Conservation (phyloP, 768 basidiomycete species). For the Lactarius evosmus region DNA sequence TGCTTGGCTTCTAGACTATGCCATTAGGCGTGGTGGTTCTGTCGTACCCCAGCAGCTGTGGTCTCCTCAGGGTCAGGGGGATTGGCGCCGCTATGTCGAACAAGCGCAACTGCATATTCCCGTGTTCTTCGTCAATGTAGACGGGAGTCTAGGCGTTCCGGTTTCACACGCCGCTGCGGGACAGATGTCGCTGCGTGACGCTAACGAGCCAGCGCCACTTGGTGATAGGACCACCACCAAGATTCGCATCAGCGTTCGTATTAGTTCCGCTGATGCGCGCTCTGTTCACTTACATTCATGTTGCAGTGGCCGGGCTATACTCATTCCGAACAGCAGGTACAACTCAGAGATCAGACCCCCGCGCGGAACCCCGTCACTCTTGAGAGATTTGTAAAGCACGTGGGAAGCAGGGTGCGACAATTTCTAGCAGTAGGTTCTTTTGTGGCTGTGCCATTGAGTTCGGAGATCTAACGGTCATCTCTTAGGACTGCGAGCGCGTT, state of each 20-base stretch:
- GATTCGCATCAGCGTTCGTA: slow-evolving; percentile 17
- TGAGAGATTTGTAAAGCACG: slow-evolving; percentile 16
- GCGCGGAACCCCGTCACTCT: not conserved
- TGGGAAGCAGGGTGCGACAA: slow-evolving; percentile 18
- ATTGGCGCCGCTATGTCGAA: slow-evolving; percentile 22
- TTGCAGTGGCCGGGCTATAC: slow-evolving; percentile 23
- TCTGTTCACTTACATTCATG: slow-evolving; percentile 1
- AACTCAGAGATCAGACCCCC: slow-evolving; percentile 7
- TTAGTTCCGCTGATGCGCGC: not conserved
- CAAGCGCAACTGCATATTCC: slow-evolving; percentile 17
- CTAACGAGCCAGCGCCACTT: slow-evolving; percentile 10
- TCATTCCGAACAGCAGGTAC: slow-evolving; percentile 13
- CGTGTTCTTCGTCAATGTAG: slow-evolving; percentile 13
- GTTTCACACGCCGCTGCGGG: slow-evolving; percentile 15
- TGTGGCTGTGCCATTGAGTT: not conserved
- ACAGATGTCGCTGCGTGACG: slow-evolving; percentile 7
- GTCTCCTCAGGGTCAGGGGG: slow-evolving; percentile 18
- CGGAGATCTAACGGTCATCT: not conserved
- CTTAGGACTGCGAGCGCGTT: slow-evolving; percentile 12
- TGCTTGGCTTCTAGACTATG: slow-evolving; percentile 19
- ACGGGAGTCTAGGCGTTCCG: slow-evolving; percentile 19
- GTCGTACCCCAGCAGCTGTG: slow-evolving; percentile 25
- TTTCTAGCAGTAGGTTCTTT: slow-evolving; percentile 10
- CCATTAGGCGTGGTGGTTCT: slow-evolving; percentile 6
- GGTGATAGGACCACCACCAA: slow-evolving; percentile 11